phyloP scores from a whole-genome alignment of 2,329 filamentous ascomycete species.

The Ceratocystis harringtonii region DNA sequence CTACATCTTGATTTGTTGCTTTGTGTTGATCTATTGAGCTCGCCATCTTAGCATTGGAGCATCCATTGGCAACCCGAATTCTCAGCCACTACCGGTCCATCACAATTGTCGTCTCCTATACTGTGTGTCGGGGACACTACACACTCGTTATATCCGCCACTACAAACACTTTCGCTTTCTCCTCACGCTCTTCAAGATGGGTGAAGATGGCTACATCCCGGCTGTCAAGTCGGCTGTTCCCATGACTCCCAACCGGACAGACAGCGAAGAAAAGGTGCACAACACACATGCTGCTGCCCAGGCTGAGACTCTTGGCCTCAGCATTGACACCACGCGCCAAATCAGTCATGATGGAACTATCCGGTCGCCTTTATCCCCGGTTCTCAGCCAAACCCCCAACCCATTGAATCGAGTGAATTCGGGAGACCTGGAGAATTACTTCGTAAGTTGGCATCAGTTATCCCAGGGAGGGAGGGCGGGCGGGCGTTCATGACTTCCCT shows the following conservation, averaged over 20 bases:
- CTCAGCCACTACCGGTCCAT: neutral
- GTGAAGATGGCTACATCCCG: constrained; percentile 13
- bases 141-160: neutral
- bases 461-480: too few species aligned
- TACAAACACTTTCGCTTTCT: neutral
- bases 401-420: constrained; percentile 15
- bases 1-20: neutral
- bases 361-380: constrained; percentile 11
- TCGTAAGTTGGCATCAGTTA: constrained; percentile 11
- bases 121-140: neutral
- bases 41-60: neutral
- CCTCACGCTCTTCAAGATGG: constrained; percentile 1
- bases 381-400: constrained; percentile 16
- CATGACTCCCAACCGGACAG: constrained; percentile 6
- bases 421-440: constrained; percentile 19
- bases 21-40: neutral
- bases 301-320: constrained; percentile 12
- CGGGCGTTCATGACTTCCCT: neutral
- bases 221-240: constrained; percentile 3
- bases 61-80: neutral
- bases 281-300: constrained; percentile 13
- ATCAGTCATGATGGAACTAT: constrained; percentile 9
- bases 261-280: constrained; percentile 9
- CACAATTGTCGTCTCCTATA: neutral
- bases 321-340: constrained; percentile 14